A percentile compares a stretch with the other conserved stretches of the same genome.
Conservation (phyloP, 2,329 filamentous ascomycete genomes). For the Aspergillus vadensis region DNA sequence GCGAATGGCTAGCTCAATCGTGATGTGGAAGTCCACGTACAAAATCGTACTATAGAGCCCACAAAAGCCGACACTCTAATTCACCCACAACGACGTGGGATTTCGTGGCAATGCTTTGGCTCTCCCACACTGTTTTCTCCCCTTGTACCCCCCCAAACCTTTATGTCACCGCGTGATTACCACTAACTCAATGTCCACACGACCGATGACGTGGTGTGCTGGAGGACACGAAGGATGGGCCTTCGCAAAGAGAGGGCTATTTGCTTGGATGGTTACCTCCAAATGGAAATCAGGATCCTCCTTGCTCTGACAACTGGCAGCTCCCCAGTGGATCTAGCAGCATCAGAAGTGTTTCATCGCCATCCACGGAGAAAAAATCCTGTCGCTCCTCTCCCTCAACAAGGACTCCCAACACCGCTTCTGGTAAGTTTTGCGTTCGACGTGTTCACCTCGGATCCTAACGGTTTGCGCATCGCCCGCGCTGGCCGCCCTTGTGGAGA, state of each 20-base stretch:
- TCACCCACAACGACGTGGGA: neutral
- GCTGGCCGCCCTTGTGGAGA: neutral
- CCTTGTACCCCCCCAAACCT: neutral
- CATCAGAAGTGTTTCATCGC: neutral
- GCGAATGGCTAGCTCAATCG: no score
- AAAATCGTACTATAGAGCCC: no score
- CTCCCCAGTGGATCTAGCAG: neutral
- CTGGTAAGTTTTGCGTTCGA: neutral
- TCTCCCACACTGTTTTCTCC: neutral
- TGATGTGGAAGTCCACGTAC: no score
- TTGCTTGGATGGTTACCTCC: neutral
- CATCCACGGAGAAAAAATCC: neutral
- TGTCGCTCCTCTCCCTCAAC: neutral
- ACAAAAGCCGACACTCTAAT: no score
- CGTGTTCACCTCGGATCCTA: neutral
- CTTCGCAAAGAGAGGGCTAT: neutral
- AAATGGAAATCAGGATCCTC: neutral
- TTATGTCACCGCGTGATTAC: no score
- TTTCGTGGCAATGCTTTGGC: neutral
- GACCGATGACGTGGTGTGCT: neutral
- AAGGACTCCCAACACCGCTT: neutral
- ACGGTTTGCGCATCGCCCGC: neutral
- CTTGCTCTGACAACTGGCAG: neutral
- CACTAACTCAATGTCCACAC: neutral
- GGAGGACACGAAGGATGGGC: neutral